Evolutionary conservation across 345 rosid species (phyloP).

Genomic region (Brassica napus): DNA sequence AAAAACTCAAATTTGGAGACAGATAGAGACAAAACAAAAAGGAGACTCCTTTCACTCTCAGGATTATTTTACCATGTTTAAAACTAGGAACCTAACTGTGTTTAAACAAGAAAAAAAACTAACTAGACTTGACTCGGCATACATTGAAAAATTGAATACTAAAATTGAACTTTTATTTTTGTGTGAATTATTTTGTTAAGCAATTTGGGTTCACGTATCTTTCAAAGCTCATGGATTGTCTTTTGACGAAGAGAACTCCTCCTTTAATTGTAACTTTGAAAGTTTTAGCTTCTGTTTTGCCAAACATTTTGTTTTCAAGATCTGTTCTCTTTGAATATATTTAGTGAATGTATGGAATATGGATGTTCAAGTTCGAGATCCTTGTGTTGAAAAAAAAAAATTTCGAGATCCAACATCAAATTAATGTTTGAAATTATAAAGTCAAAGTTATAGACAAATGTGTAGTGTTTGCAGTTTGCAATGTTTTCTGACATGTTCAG

Average conservation of each 20-base stretch:
- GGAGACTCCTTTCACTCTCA: constrained; percentile 35
- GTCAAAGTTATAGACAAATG: neutral
- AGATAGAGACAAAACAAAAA: constrained; percentile 43
- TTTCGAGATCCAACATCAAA: neutral
- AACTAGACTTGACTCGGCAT: neutral
- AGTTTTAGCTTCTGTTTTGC: neutral
- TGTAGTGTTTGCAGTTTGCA: neutral
- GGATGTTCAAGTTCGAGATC: neutral
- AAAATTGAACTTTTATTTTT: neutral
- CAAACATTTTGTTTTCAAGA: neutral
- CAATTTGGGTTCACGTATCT: constrained; percentile 3
- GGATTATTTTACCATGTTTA: constrained; percentile 24
- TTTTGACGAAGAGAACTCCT: neutral
- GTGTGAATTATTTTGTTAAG: neutral
- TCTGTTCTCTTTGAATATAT: neutral
- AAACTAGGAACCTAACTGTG: constrained; percentile 14
- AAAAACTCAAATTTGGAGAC: constrained; percentile 26
- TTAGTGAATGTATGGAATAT: neutral
- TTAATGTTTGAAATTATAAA: neutral
- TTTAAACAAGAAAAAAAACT: neutral
- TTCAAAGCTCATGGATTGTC: neutral
- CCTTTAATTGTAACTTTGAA: neutral
- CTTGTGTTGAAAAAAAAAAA: too few relatives aligned
- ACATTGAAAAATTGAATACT: neutral
- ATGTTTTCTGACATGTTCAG: neutral